Conservation (phyloP, 257 asterid genomes). For the Solanum etuberosum region DNA sequence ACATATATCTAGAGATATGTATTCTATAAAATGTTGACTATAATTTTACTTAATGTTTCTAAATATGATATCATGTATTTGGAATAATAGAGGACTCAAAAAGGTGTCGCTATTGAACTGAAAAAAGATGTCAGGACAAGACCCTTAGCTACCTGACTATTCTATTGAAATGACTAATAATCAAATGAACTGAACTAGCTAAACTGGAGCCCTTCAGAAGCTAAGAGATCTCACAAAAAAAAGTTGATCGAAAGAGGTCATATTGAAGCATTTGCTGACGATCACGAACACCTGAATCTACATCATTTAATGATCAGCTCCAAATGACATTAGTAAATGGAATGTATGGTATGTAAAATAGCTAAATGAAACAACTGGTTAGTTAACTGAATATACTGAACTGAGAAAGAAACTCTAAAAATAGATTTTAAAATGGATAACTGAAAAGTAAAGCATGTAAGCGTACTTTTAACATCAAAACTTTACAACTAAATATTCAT, state of each 20-base stretch:
- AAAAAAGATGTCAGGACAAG: too few species aligned
- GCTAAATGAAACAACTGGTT: not conserved
- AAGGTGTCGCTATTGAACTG: too few species aligned
- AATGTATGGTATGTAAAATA: not conserved
- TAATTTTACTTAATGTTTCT: not conserved
- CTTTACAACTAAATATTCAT: too few species aligned
- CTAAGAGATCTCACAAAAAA: too few species aligned
- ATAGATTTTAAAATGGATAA: too few species aligned
- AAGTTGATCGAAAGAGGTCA: too few species aligned
- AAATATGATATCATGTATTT: not conserved
- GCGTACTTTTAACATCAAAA: too few species aligned
- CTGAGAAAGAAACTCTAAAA: not conserved
- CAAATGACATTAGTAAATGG: not conserved
- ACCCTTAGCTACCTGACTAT: too few species aligned
- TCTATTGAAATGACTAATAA: too few species aligned
- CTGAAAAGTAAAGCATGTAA: not conserved
- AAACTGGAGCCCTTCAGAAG: too few species aligned
- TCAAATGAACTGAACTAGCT: too few species aligned
- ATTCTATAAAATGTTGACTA: not conserved
- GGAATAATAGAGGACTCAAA: not conserved
- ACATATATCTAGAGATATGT: not conserved
- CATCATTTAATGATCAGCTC: not conserved
- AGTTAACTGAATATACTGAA: not conserved
- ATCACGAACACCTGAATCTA: not conserved
- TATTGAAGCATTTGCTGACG: not conserved